These are phyloP conservation scores for Puccinia novopanici DNA, from an alignment of 1,284 basidiomycete species.

Conservation along the genomic window DNA sequence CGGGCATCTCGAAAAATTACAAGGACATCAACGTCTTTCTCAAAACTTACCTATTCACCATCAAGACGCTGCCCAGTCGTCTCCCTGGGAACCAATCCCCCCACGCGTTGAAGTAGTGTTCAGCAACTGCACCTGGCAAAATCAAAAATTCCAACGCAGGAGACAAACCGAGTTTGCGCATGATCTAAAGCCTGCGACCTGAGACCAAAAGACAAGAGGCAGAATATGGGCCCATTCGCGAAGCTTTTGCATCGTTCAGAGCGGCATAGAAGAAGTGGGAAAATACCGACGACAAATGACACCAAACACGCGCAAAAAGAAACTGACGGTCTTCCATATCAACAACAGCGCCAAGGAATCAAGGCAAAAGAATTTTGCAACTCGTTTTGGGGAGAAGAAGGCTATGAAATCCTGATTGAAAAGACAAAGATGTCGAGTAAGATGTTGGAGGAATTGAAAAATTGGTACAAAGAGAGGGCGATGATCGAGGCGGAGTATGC, in stretches of 20 bases:
- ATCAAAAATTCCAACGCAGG: not conserved
- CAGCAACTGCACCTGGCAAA: not conserved
- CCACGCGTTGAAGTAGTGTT: not conserved
- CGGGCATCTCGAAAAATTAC: not conserved
- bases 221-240: slow-evolving; percentile 20
- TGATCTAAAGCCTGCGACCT: not conserved
- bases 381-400: slow-evolving; percentile 50
- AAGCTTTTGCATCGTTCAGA: slow-evolving; percentile 31
- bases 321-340: slow-evolving; percentile 25
- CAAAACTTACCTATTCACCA: not conserved
- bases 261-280: slow-evolving; percentile 7
- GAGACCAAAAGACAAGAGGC: not conserved
- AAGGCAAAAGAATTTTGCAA: slow-evolving; percentile 44
- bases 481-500: slow-evolving; percentile 91
- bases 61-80: not conserved
- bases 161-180: not conserved
- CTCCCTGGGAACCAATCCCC: not conserved
- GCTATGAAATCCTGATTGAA: slow-evolving; percentile 37
- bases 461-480: slow-evolving; percentile 46
- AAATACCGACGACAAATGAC: not conserved
- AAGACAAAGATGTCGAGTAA: slow-evolving; percentile 34
- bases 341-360: not conserved
- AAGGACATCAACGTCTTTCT: not conserved
- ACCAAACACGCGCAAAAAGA: not conserved
- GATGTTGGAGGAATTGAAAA: slow-evolving; percentile 44